Conservation (phyloP, 1,284 basidiomycete genomes). For the Sporisorium scitamineum region DNA sequence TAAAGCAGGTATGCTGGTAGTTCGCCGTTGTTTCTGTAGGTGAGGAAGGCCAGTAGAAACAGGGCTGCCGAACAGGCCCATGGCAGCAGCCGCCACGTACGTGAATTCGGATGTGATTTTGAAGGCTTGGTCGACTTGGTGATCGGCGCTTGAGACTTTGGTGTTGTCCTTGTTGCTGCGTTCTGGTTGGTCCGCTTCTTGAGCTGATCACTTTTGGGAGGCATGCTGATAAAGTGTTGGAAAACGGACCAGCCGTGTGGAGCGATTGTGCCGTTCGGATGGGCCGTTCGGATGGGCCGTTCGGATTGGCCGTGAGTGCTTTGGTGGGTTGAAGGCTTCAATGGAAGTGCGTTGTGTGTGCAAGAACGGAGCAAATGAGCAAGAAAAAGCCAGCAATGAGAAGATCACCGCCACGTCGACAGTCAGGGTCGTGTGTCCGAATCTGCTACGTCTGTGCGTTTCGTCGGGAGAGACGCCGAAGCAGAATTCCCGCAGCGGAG, state of each 20-base stretch:
- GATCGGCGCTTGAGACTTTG: background rate
- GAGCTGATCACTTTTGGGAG: slow-evolving; percentile 4
- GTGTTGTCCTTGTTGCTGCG: background rate
- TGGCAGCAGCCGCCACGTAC: slow-evolving; percentile 18
- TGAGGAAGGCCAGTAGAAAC: slow-evolving; percentile 31
- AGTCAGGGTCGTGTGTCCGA: background rate
- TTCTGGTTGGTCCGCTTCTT: slow-evolving; percentile 15
- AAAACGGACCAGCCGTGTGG: background rate
- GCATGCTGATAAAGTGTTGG: background rate
- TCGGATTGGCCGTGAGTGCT: background rate
- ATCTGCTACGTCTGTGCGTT: background rate
- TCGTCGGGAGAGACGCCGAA: background rate
- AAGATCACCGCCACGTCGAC: background rate
- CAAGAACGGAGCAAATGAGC: no score
- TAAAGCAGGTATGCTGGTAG: slow-evolving; percentile 18
- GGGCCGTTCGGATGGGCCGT: background rate
- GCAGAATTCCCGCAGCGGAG: background rate
- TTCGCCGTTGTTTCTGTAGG: slow-evolving; percentile 30
- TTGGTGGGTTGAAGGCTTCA: background rate
- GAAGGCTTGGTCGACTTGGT: background rate
- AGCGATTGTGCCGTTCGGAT: no score
- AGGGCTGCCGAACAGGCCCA: slow-evolving; percentile 31
- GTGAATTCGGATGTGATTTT: background rate
- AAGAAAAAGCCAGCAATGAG: background rate
- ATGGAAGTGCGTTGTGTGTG: no score